Conservation (phyloP, 345 rosid species). For the Eucalyptus paniculata region DNA sequence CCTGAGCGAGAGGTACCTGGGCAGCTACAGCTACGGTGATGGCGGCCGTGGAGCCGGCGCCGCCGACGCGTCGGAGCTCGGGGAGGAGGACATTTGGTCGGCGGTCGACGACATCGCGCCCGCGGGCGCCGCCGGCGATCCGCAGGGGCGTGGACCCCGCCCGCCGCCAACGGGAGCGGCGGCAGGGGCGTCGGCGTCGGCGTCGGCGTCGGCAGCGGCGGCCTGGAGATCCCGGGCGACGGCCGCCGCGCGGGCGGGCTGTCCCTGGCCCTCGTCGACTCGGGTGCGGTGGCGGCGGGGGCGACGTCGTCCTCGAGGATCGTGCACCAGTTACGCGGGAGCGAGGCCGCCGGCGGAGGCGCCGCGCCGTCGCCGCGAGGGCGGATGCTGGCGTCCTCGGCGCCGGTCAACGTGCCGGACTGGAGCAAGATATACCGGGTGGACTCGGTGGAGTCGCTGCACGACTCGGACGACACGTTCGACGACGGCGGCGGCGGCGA, state of each 20-base stretch:
- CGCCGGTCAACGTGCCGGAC: constrained; percentile 8
- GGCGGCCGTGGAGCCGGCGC: background rate
- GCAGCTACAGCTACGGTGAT: background rate
- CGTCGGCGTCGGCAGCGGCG: background rate
- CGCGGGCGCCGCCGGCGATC: background rate
- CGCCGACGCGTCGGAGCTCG: background rate
- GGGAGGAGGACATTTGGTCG: constrained; percentile 16
- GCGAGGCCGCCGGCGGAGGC: background rate
- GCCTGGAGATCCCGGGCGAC: background rate
- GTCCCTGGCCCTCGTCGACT: constrained; percentile 8
- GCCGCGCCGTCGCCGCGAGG: background rate
- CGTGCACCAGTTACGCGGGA: constrained; percentile 2
- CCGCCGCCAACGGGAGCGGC: background rate
- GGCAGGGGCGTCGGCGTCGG: background rate
- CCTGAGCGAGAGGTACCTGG: constrained; percentile 15
- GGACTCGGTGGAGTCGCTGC: constrained; percentile 9
- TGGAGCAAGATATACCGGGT: constrained; percentile 12
- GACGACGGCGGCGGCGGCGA: background rate
- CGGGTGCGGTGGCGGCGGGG: background rate
- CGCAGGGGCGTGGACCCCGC: background rate
- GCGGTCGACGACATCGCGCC: background rate
- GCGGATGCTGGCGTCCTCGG: constrained; percentile 1
- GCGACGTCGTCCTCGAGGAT: background rate
- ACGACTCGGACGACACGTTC: constrained; percentile 4
- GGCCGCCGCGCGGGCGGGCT: background rate